Evolutionary conservation across 805 yeast genomes (phyloP).

Genomic region (Suhomyces sp.): DNA sequence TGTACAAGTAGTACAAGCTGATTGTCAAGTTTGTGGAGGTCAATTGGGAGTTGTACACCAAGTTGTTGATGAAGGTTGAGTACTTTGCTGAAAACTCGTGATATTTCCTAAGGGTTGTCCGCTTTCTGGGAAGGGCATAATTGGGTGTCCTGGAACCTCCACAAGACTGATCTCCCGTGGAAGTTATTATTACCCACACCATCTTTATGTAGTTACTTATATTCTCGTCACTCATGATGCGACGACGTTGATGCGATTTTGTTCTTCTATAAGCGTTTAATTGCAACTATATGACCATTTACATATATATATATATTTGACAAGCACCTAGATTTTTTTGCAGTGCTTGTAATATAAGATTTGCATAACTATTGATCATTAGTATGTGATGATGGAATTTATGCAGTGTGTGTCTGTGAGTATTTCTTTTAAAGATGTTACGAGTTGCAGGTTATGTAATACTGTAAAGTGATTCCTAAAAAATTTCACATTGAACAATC

Average conservation of each 20-base stretch:
- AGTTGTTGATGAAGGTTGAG: constrained; percentile 11
- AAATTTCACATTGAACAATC: background rate
- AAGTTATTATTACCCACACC: constrained; percentile 11
- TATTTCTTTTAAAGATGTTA: background rate
- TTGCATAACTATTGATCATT: background rate
- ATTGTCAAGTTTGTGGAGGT: constrained; percentile 21
- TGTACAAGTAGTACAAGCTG: constrained; percentile 24
- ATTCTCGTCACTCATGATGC: constrained; percentile 1
- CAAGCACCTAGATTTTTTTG: background rate
- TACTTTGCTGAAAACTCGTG: constrained; percentile 9
- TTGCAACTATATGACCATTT: background rate
- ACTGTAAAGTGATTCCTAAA: background rate
- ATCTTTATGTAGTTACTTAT: constrained; percentile 9
- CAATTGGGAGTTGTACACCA: constrained; percentile 21
- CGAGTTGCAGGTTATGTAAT: background rate
- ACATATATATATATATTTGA: background rate
- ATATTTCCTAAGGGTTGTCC: constrained; percentile 3
- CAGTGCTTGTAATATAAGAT: background rate
- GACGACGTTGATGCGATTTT: background rate
- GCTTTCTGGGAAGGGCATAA: background rate
- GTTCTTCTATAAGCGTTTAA: background rate
- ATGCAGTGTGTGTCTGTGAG: background rate
- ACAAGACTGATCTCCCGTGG: background rate
- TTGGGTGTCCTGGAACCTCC: background rate
- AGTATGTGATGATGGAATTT: background rate